Conservation (phyloP, 345 rosid species). For the Capsella bursapastoris region DNA sequence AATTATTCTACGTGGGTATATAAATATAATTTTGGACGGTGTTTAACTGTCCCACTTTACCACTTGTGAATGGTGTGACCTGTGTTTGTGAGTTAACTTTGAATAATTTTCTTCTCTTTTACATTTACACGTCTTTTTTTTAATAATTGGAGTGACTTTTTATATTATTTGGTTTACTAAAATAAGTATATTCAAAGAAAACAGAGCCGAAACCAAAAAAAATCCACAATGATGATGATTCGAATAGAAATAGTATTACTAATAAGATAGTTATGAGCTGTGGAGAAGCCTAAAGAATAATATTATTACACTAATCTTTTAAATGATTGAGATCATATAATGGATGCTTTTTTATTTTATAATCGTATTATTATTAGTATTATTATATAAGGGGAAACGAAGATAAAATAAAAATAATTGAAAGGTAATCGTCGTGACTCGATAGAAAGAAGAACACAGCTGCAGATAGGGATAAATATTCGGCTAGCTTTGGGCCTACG, state of each 20-base stretch:
- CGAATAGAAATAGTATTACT: background rate
- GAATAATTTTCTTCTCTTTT: background rate
- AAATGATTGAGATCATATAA: conserved; percentile 48
- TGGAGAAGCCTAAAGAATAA: conserved; percentile 36
- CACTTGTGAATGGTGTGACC: conserved; percentile 23
- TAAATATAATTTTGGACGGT: conserved; percentile 13
- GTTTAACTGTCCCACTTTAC: conserved; percentile 40
- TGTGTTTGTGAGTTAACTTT: background rate
- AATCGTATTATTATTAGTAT: background rate
- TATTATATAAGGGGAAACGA: background rate
- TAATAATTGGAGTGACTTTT: conserved; percentile 11
- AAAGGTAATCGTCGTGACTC: conserved; percentile 11
- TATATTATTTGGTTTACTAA: conserved; percentile 11
- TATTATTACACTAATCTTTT: conserved; percentile 37
- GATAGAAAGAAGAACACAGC: conserved; percentile 49
- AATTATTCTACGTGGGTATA: background rate
- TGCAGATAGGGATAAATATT: conserved; percentile 64
- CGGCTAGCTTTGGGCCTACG: conserved; percentile 34
- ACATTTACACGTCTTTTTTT: conserved; percentile 22
- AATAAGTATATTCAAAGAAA: conserved; percentile 24
- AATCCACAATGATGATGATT: conserved; percentile 16
- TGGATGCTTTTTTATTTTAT: conserved; percentile 35
- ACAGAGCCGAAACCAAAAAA: background rate
- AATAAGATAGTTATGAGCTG: conserved; percentile 34
- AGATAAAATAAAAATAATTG: conserved; percentile 2